Conservation (phyloP, 441 rosid genomes). For the Gossypium trilobum region DNA sequence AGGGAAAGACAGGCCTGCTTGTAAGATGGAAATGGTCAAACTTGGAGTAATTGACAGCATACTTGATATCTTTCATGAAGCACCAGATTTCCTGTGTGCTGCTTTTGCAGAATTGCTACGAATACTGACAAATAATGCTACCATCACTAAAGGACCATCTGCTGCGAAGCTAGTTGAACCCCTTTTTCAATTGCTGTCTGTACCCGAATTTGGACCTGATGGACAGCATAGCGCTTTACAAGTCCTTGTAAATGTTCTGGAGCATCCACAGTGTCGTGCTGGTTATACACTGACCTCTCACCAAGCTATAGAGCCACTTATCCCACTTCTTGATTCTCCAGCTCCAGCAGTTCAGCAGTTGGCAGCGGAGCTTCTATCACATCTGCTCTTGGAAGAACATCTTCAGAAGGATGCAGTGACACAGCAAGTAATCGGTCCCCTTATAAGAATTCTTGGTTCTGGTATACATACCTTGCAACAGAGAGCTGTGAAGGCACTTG, state of each 20-base stretch:
- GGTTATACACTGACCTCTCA: constrained; percentile 68
- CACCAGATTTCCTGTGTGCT: constrained; percentile 91
- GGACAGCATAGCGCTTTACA: constrained; percentile 96
- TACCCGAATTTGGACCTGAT: constrained; percentile 82
- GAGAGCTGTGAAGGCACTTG: constrained; percentile 98
- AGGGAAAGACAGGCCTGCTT: constrained; percentile 97
- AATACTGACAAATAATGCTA: constrained; percentile 92
- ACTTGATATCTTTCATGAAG: constrained; percentile 89
- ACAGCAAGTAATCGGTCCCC: constrained; percentile 80
- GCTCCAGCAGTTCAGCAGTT: constrained; percentile 94
- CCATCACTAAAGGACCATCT: constrained; percentile 87
- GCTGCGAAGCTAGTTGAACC: constrained; percentile 98
- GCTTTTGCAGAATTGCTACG: constrained; percentile 92
- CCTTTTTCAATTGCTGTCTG: constrained; percentile 64
- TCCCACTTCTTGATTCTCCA: constrained; percentile 85
- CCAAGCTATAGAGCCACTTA: constrained; percentile 89
- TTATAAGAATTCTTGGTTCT: constrained; percentile 82
- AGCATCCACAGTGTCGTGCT: constrained; percentile 95
- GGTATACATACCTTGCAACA: constrained; percentile 89
- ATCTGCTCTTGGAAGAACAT: constrained; percentile 77
- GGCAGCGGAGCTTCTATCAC: constrained; percentile 99
- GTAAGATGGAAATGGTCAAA: constrained; percentile 99
- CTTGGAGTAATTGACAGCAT: constrained; percentile 88
- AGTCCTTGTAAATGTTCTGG: constrained; percentile 90
- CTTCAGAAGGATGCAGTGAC: constrained; percentile 85